Percentiles rank a stretch among this genome's conserved stretches.
Evolutionary conservation across 2,329 filamentous ascomycete species (phyloP).

Genomic region (Fusarium verticillioides): DNA sequence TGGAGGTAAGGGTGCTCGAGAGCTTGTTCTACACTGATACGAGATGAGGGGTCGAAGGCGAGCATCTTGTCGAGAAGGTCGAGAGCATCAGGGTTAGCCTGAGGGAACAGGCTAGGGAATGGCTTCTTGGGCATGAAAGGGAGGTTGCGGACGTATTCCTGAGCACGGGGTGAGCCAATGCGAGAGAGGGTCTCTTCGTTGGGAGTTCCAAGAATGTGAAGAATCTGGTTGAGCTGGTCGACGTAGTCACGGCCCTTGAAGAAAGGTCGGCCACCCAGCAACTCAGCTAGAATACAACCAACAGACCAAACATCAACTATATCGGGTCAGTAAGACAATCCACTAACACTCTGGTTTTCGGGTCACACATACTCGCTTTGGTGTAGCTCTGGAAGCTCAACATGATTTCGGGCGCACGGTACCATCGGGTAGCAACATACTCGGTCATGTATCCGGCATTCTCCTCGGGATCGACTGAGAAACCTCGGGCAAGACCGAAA

Average conservation of each 20-base stretch:
- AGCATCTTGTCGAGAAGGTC: constrained; percentile 97
- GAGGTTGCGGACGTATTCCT: constrained; percentile 98
- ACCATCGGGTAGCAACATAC: constrained; percentile 98
- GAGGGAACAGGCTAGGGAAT: constrained; percentile 89
- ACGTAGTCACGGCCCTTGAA: constrained; percentile 99
- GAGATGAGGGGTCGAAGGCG: constrained; percentile 92
- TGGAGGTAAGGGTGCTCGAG: constrained; percentile 96
- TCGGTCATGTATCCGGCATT: constrained; percentile 99
- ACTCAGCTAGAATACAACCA: constrained; percentile 95
- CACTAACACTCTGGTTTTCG: background rate
- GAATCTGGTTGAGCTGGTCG: constrained; percentile 98
- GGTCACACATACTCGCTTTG: constrained; percentile 88
- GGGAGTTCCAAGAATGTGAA: constrained; percentile 96
- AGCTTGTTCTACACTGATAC: constrained; percentile 93
- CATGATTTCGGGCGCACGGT: constrained; percentile 96
- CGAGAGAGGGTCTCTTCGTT: constrained; percentile 93
- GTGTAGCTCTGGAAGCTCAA: constrained; percentile 99
- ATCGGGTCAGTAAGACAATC: constrained; percentile 19
- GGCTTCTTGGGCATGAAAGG: constrained; percentile 94
- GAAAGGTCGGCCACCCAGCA: constrained; percentile 95
- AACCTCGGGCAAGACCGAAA: constrained; percentile 95
- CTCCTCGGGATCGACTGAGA: constrained; percentile 96
- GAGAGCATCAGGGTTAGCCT: constrained; percentile 94
- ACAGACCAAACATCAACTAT: constrained; percentile 99
- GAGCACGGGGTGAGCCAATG: constrained; percentile 93